Evolutionary conservation across 139 green algal genomes (phyloP), one percentile per base, ranked within the genome.

Genomic region (Chlamydomonas sp.): DNA sequence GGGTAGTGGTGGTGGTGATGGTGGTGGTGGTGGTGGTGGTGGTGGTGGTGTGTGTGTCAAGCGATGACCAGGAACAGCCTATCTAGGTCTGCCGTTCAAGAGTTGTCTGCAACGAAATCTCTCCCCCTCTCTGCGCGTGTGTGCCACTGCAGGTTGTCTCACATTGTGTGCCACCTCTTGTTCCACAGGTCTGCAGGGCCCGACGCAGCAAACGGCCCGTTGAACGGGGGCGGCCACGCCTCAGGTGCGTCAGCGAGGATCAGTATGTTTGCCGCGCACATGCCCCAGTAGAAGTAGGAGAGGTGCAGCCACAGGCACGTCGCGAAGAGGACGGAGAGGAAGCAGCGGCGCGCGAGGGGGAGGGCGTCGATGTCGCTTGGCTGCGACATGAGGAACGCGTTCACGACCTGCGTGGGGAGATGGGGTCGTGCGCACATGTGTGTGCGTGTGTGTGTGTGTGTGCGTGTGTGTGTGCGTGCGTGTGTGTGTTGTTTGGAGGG

Each of bases 41-140:
- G n/a, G n/a, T n/a, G n/a, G n/a, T n/a, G n/a, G n/a, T n/a, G n/a
- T n/a, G n/a, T n/a, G n/a, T n/a, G n/a, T n/a, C n/a, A n/a, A n/a
- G n/a, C n/a, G n/a, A 50, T 13, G 13, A 50, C 10, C 8, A 50
- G 39, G 10, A 50, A 50, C 39, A n/a, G 39, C 39, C 39, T 8
- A 50, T 50, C 39, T 50, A 50, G 39, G 39, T 50, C 39, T 50
- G 39, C n/a, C n/a, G n/a, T n/a, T n/a, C n/a, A n/a, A n/a, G n/a
- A n/a, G n/a, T n/a, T n/a, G n/a, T n/a, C n/a, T n/a, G n/a, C n/a
- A n/a, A n/a, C n/a, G n/a, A n/a, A n/a, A n/a, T n/a, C n/a, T n/a
- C n/a, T 50, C 39, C 39, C 13, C 10, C 39, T 13, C 39, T 50
- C 39, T 50, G 39, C 39, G 10, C 13, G 39, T 50, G 8, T 50